Percentiles rank a stretch among this genome's conserved stretches.
phyloP scores from a whole-genome alignment of 2,329 filamentous ascomycete species.

The Neonectria ditissima region DNA sequence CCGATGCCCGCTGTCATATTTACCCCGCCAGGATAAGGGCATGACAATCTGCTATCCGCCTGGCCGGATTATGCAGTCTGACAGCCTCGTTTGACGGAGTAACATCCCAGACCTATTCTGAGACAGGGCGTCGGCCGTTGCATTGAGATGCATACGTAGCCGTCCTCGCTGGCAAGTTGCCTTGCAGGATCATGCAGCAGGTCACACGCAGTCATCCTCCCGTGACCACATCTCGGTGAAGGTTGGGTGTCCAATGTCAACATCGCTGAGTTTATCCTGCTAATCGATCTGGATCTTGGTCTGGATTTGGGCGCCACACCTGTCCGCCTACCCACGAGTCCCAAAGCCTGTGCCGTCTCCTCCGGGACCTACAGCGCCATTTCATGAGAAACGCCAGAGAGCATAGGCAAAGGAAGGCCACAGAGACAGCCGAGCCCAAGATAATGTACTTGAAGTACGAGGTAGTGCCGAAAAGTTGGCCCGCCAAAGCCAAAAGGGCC shows the following conservation, averaged over 20 bases:
- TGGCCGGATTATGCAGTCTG: slow-evolving; percentile 5
- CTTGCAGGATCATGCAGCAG: slow-evolving; percentile 10
- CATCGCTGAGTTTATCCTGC: background rate
- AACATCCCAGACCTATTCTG: background rate
- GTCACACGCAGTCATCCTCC: slow-evolving; percentile 10
- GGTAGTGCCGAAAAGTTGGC: background rate
- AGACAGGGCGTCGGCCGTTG: background rate
- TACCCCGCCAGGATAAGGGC: background rate
- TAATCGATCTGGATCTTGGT: background rate
- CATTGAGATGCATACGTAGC: slow-evolving; percentile 20
- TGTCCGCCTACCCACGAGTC: background rate
- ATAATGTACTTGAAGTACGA: background rate
- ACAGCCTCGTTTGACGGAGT: slow-evolving; percentile 3
- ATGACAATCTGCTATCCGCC: background rate
- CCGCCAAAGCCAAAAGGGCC: background rate
- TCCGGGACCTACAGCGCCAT: background rate
- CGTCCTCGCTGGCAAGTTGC: slow-evolving; percentile 7
- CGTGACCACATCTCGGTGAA: slow-evolving; percentile 14
- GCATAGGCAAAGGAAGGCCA: background rate
- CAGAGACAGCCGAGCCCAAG: background rate
- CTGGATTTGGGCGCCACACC: background rate
- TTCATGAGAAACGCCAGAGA: background rate
- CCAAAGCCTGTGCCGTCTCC: background rate
- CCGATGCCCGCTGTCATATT: background rate
- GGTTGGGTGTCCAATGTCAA: background rate